These are phyloP conservation scores for Castanospermum australe DNA, from an alignment of 306 rosid species.

Conservation along the genomic window DNA sequence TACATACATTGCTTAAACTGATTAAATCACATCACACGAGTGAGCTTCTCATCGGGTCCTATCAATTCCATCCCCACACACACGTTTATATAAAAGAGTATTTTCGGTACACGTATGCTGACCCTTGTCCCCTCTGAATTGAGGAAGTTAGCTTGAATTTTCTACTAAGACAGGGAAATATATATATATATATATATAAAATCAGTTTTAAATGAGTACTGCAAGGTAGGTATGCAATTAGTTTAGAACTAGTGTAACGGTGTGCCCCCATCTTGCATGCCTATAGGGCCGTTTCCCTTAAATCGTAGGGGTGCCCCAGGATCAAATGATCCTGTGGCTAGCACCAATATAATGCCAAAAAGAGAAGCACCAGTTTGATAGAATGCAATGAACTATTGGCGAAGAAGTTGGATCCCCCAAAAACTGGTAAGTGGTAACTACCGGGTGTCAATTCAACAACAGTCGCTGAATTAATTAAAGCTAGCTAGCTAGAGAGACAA, in stretches of 20 bases:
- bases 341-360: conserved; percentile 31
- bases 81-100: too few species aligned
- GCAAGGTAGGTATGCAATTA: neutral
- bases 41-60: conserved; percentile 10
- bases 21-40: conserved; percentile 40
- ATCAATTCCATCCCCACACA: too few species aligned
- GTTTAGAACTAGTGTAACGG: neutral
- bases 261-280: neutral
- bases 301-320: conserved; percentile 15
- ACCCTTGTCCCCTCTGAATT: neutral
- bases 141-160: neutral
- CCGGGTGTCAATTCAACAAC: neutral
- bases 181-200: too few species aligned
- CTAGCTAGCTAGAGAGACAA: too few species aligned
- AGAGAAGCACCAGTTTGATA: conserved; percentile 14
- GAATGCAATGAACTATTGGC: neutral
- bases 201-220: neutral
- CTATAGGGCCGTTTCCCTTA: neutral
- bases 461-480: conserved; percentile 4
- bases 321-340: neutral
- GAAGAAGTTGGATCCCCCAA: neutral
- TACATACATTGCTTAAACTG: conserved; percentile 22
- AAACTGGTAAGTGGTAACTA: conserved; percentile 9
- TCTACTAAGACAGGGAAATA: too few species aligned
- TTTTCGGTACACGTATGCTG: neutral